phyloP scores from a whole-genome alignment of 805 yeast genomes.

The Saccharomycopsis fermentans region DNA sequence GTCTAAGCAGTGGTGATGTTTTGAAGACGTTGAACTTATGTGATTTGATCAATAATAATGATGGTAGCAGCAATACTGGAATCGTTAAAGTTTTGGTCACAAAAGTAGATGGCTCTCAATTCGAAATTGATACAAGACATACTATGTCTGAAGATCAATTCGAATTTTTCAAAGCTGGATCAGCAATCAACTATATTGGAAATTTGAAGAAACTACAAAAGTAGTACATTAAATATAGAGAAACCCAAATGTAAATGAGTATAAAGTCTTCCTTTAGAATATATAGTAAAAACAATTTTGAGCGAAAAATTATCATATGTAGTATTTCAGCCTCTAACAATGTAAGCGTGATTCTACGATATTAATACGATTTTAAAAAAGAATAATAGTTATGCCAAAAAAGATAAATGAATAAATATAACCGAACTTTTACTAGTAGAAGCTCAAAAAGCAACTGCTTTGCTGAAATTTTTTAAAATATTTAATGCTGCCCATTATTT shows the following conservation, averaged over 20 bases:
- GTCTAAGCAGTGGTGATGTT: slow-evolving; percentile 63
- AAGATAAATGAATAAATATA: neutral
- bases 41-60: slow-evolving; percentile 75
- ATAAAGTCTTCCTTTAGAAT: neutral
- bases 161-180: slow-evolving; percentile 93
- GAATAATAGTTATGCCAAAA: neutral
- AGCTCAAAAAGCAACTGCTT: neutral
- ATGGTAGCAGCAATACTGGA: slow-evolving; percentile 60
- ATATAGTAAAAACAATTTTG: too few species aligned
- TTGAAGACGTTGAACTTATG: slow-evolving; percentile 63
- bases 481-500: neutral
- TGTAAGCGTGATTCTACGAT: neutral
- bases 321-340: neutral
- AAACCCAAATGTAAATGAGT: neutral
- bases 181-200: slow-evolving; percentile 90
- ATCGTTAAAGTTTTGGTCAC: slow-evolving; percentile 59
- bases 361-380: neutral
- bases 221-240: neutral
- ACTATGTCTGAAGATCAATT: slow-evolving; percentile 96
- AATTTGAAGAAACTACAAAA: slow-evolving; percentile 30
- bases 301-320: neutral
- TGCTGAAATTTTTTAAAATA: neutral
- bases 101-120: slow-evolving; percentile 59
- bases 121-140: slow-evolving; percentile 71
- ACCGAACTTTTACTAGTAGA: neutral